Evolutionary conservation across 2,329 filamentous ascomycete genomes (phyloP), one percentile per base, ranked within the genome.

Genomic region (Botrytis tulipae): DNA sequence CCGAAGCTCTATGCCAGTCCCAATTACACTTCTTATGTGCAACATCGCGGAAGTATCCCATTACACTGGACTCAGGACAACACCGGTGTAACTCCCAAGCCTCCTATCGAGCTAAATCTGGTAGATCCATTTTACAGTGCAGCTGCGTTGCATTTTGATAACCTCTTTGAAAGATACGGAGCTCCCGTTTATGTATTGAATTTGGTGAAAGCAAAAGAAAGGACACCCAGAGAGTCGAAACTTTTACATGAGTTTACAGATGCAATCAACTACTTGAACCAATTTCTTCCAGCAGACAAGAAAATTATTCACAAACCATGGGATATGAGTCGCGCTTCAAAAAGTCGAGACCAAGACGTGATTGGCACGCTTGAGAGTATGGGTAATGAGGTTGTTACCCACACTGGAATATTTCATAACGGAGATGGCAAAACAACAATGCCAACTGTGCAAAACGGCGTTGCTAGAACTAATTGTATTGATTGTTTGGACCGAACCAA

Each of bases 21-120:
- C 1, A 92, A 93, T 42, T 98, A 95, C 82, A 98, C 96, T 6
- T 98, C 96, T 0, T 98, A 97, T 82, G 92, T 99, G 1, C 96
- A 99, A 81, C 96, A 99, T 81, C 89, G 96, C 76, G 97, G 97
- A 40, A 98, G 96, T 77, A 99, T 99, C 74, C 96, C 96, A 5
- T 86, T 99, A 0, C 94, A 97, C 82, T 99, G 97, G 97, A 97
- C 94, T 0, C 96, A 99, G 81, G 96, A 98, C 81, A 97, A 91
- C 78, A 96, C 93, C 6, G 95, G 95, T 2, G 96, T 99, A 2
- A 95, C 94, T 1, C 97, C 97, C 0, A 99, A 98, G 78, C 97
- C 96, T 16, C 95, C 95, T 16, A 99, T 99, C 77, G 93, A 98
- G 81, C 85, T 99, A 60, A 98, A 97, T 80, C 87, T 98, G n/a